phyloP scores from a whole-genome alignment of 139 green algal genomes.

The Chlamydomonas eustigma region DNA sequence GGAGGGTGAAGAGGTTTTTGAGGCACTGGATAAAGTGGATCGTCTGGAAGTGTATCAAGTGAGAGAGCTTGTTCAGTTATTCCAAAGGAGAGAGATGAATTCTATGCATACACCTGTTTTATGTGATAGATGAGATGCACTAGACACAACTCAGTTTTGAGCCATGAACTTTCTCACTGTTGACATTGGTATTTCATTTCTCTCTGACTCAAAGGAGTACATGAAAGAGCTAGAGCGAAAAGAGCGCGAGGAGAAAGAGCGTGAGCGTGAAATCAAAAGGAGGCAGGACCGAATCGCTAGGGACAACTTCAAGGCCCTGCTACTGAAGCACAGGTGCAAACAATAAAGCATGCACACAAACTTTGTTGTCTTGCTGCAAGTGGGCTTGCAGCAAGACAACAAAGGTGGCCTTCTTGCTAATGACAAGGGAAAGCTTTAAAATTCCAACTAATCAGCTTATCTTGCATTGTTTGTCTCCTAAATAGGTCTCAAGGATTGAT shows the following conservation, averaged over 20 bases:
- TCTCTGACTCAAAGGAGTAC: background rate
- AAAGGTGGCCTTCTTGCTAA: too few species aligned
- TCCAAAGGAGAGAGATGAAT: too few species aligned
- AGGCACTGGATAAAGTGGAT: conserved; percentile 67
- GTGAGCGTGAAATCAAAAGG: background rate
- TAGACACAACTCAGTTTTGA: too few species aligned
- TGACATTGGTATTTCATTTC: background rate
- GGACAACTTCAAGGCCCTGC: background rate
- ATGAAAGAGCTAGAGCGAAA: background rate
- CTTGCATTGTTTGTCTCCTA: too few species aligned
- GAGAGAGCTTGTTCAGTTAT: too few species aligned
- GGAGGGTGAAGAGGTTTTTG: conserved; percentile 61
- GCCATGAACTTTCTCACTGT: background rate
- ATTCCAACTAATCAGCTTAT: too few species aligned
- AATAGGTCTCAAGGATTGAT: background rate
- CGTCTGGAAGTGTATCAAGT: conserved; percentile 72
- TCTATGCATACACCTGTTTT: too few species aligned
- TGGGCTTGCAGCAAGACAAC: too few species aligned
- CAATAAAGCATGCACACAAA: too few species aligned
- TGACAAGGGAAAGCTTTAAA: too few species aligned
- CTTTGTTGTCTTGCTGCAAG: too few species aligned
- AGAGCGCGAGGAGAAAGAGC: background rate
- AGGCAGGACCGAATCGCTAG: background rate
- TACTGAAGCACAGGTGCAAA: background rate
- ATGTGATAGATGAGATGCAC: too few species aligned